Conservation (phyloP, 352 stramenopile species). For the Pythium utonaiense region DNA sequence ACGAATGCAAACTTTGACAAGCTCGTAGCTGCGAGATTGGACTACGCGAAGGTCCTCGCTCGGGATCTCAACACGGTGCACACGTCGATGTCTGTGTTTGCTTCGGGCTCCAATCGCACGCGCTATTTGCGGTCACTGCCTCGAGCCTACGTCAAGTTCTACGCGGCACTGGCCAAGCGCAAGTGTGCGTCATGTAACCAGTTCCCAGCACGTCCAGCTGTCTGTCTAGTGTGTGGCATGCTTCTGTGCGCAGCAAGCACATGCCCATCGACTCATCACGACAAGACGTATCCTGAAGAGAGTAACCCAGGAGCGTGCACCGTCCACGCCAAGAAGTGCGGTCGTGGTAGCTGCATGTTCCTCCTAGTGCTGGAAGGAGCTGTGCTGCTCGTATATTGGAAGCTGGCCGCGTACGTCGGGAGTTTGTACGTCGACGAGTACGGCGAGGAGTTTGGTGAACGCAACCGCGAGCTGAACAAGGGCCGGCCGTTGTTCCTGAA, state of each 20-base stretch:
- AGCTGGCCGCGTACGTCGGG: slow-evolving; percentile 76
- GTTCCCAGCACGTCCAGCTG: slow-evolving; percentile 76
- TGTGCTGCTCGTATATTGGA: slow-evolving; percentile 85
- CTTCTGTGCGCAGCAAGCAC: slow-evolving; percentile 80
- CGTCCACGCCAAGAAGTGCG: slow-evolving; percentile 83
- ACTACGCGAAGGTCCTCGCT: slow-evolving; percentile 38
- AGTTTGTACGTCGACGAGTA: slow-evolving; percentile 88
- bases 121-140: slow-evolving; percentile 70
- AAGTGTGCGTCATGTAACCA: slow-evolving; percentile 70
- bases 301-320: slow-evolving; percentile 81
- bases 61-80: slow-evolving; percentile 79
- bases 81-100: slow-evolving; percentile 70
- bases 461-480: slow-evolving; percentile 77
- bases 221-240: slow-evolving; percentile 80
- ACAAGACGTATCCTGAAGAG: slow-evolving; percentile 77
- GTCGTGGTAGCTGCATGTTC: slow-evolving; percentile 78
- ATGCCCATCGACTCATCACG: slow-evolving; percentile 64
- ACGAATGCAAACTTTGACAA: slow-evolving; percentile 53
- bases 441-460: slow-evolving; percentile 84
- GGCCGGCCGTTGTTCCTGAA: slow-evolving; percentile 81
- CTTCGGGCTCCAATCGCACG: slow-evolving; percentile 59
- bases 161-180: slow-evolving; percentile 80
- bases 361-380: slow-evolving; percentile 79
- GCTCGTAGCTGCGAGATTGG: slow-evolving; percentile 20
- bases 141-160: slow-evolving; percentile 80